Evolutionary conservation across 768 basidiomycete genomes (phyloP).

Genomic region (Suillus variegatus): DNA sequence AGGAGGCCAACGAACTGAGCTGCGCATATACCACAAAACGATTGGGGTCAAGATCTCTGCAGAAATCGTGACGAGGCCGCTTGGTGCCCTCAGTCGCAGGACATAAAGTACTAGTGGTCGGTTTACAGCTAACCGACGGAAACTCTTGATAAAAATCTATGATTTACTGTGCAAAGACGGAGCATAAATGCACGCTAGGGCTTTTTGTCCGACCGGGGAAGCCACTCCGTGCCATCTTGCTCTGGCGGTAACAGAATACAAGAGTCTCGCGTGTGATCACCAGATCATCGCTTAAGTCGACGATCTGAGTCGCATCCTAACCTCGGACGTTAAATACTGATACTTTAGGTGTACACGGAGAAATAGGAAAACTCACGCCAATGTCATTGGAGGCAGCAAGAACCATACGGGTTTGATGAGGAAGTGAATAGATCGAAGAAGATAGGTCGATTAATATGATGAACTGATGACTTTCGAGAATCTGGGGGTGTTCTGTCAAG

Average conservation of each 20-base stretch:
- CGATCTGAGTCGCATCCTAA: neutral
- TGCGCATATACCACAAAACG: neutral
- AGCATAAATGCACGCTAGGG: neutral
- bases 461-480: neutral
- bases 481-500: neutral
- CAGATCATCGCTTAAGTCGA: neutral
- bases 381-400: neutral
- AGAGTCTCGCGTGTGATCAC: neutral
- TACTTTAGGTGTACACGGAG: neutral
- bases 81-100: neutral
- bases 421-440: neutral
- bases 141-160: neutral
- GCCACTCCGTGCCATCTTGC: neutral
- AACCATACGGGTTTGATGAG: neutral
- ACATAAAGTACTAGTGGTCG: neutral
- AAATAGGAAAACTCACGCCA: neutral
- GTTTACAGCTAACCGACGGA: neutral
- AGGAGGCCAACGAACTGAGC: neutral
- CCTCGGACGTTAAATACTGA: neutral
- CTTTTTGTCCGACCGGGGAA: neutral
- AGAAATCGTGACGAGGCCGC: neutral
- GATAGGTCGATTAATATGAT: neutral
- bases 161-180: neutral
- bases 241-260: neutral
- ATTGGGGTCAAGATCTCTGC: neutral